phyloP scores from a whole-genome alignment of 331 rosid species.

The Arachis monticola region DNA sequence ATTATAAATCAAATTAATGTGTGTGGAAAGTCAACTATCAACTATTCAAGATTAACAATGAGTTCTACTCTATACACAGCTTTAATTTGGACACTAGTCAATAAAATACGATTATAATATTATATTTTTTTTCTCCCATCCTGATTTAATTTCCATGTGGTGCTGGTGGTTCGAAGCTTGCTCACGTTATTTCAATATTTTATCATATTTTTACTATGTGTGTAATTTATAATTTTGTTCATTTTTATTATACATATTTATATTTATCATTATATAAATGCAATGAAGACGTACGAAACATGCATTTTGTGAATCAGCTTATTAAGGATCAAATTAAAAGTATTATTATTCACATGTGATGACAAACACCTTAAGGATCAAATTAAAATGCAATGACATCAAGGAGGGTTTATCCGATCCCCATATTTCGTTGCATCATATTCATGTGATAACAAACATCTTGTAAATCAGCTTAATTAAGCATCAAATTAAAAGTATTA shows the following conservation, averaged over 20 bases:
- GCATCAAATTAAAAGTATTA: too few species aligned
- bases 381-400: too few species aligned
- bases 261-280: not conserved
- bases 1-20: not conserved
- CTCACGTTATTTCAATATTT: constrained; percentile 3
- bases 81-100: constrained; percentile 1
- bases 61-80: not conserved
- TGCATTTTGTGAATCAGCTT: too few species aligned
- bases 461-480: too few species aligned
- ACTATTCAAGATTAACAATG: constrained; percentile 5
- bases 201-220: not conserved
- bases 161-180: constrained; percentile 5
- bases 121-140: constrained; percentile 5
- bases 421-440: too few species aligned
- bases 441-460: too few species aligned
- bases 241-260: not conserved
- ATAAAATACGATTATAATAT: constrained; percentile 32
- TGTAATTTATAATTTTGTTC: not conserved
- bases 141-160: not conserved
- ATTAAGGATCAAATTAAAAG: too few species aligned
- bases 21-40: not conserved
- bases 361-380: too few species aligned
- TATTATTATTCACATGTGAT: too few species aligned
- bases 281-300: not conserved
- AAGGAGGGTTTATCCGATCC: too few species aligned